Evolutionary conservation across 257 asterid genomes (phyloP), one percentile per base, ranked within the genome.

Genomic region (Misopates orontium): DNA sequence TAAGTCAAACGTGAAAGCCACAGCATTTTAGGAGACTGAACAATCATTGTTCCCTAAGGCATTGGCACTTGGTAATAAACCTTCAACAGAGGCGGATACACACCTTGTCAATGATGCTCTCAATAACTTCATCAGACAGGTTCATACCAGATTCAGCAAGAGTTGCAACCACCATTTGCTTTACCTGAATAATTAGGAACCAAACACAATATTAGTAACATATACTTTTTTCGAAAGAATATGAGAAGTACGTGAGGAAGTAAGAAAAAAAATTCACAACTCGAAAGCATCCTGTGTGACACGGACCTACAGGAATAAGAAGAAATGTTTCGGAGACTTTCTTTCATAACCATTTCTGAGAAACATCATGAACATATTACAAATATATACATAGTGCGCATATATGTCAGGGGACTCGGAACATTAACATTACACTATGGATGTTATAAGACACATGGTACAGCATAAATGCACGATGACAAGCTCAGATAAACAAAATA

Each of bases 91-190:
- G 11, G 1, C 10, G 42, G 1, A 3, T 7, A 71, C 64, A 59
- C 60, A 62, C 98, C 98, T 92, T 92, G 82, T 92, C 97, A 17
- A 92, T 92, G 70, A 92, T 92, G 82, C 98, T 92, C 82, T 92
- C 98, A 31, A 89, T 89, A 69, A 92, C 96, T 57, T 92, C 97
- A 70, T 92, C 98, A 22, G 98, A 89, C 47, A 92, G 89, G 84
- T 89, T 89, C 98, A 92, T 92, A 32, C 98, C 98, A 71, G 98
- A 92, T 80, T 89, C 98, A 45, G 97, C 97, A 42, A 92, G 95
- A 62, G 97, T 89, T 22, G 97, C 98, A 28, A 92, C 98, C 73
- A 92, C 98, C 98, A 92, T 92, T 87, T 89, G 98, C 77, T 92
- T 92, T 73, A 92, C 98, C 98, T 92, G 78, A 61, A 41, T 0